Conservation (phyloP, 2,329 filamentous ascomycete genomes). For the Emydomyces testavorans region DNA sequence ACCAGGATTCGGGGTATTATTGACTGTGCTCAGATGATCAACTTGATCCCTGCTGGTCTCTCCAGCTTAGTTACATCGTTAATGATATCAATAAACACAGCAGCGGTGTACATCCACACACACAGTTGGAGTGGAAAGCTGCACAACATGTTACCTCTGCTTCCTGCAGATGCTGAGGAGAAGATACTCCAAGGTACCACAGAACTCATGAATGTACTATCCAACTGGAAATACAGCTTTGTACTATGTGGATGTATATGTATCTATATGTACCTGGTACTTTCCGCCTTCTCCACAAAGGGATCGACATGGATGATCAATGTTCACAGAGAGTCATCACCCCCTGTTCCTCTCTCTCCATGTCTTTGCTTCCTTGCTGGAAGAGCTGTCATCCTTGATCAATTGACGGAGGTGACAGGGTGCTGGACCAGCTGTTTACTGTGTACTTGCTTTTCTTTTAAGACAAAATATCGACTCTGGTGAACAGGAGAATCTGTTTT, state of each 20-base stretch:
- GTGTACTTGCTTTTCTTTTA: not conserved
- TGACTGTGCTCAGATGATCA: not conserved
- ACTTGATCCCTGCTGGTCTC: constrained; percentile 1
- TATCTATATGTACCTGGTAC: too few species aligned
- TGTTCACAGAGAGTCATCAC: not conserved
- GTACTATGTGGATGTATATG: too few species aligned
- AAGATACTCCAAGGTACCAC: not conserved
- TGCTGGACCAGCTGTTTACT: not conserved
- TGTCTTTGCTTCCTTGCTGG: not conserved
- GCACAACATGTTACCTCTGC: not conserved
- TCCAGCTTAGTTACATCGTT: not conserved
- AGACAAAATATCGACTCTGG: not conserved
- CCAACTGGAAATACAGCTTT: not conserved
- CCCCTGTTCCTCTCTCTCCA: not conserved
- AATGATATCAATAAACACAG: too few species aligned
- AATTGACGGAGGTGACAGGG: not conserved
- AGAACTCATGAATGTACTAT: not conserved
- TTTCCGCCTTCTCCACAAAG: constrained; percentile 3
- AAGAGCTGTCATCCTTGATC: not conserved
- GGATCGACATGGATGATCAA: constrained; percentile 1
- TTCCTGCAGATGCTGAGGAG: too few species aligned
- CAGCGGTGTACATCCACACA: too few species aligned
- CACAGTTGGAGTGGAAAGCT: too few species aligned
- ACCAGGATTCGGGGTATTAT: not conserved
- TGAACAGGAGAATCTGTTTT: not conserved